Evolutionary conservation across 2,329 filamentous ascomycete species (phyloP).

Genomic region (Trichocomaceae sp.): DNA sequence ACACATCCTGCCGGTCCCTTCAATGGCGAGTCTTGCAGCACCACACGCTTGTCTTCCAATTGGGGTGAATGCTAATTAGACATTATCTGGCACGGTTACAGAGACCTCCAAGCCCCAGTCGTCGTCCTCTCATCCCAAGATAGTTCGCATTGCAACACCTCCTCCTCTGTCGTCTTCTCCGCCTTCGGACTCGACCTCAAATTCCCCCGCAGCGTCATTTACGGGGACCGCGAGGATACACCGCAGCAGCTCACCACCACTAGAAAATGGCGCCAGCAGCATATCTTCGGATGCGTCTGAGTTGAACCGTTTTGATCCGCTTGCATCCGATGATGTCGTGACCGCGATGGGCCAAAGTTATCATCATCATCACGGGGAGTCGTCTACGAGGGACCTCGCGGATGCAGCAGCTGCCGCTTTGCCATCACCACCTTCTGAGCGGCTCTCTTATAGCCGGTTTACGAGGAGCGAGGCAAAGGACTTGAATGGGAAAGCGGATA

Average conservation of each 20-base stretch:
- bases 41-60: neutral
- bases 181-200: slow-evolving; percentile 13
- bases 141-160: slow-evolving; percentile 34
- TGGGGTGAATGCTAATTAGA: neutral
- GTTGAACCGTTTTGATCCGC: slow-evolving; percentile 35
- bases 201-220: slow-evolving; percentile 15
- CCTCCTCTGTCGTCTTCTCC: slow-evolving; percentile 28
- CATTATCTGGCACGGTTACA: neutral
- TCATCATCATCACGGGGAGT: slow-evolving; percentile 18
- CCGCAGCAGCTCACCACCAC: slow-evolving; percentile 14
- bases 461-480: neutral
- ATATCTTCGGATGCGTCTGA: slow-evolving; percentile 28
- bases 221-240: slow-evolving; percentile 8
- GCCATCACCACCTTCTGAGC: slow-evolving; percentile 20
- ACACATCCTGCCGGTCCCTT: slow-evolving; percentile 3
- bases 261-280: slow-evolving; percentile 15
- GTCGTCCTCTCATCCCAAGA: slow-evolving; percentile 15
- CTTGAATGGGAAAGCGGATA: neutral
- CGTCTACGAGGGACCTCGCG: slow-evolving; percentile 2
- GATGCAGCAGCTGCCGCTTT: slow-evolving; percentile 7
- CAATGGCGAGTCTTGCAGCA: neutral
- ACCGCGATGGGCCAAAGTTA: slow-evolving; percentile 17
- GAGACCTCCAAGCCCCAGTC: slow-evolving; percentile 8
- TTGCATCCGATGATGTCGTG: slow-evolving; percentile 16
- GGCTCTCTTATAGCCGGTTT: neutral